phyloP scores from a whole-genome alignment of 352 stramenopile genomes.

The Pythium periplocum region DNA sequence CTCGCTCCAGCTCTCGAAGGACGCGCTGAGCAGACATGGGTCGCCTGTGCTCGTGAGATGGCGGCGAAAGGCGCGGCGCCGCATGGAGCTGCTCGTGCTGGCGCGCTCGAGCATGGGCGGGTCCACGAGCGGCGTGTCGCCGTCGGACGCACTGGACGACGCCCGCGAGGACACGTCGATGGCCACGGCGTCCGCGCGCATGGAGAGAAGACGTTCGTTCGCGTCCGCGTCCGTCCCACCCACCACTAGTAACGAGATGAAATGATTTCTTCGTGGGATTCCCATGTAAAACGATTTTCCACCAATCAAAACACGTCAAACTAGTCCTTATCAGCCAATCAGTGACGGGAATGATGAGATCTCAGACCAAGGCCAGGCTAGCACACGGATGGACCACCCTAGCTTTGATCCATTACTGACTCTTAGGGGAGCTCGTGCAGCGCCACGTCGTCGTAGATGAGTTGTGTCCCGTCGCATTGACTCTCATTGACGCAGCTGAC shows the following conservation, averaged over 20 bases:
- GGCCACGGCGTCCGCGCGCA: background rate
- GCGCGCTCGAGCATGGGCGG: constrained; percentile 5
- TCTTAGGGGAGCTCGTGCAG: no score
- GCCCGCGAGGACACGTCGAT: background rate
- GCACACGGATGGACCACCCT: no score
- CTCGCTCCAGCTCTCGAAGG: constrained; percentile 13
- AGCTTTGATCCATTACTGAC: no score
- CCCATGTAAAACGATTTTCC: background rate
- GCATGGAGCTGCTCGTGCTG: constrained; percentile 9
- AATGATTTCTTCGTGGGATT: no score
- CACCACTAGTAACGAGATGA: no score
- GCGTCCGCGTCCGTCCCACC: no score
- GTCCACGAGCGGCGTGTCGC: constrained; percentile 4
- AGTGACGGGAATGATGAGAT: no score
- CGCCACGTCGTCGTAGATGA: no score
- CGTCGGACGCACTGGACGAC: constrained; percentile 1
- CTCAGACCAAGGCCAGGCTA: no score
- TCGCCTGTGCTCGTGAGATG: background rate
- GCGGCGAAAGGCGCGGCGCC: constrained; percentile 4
- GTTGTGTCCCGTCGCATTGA: no score
- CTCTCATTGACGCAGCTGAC: no score
- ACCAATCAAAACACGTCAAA: background rate
- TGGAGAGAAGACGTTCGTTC: background rate
- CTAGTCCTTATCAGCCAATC: no score
- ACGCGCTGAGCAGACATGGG: constrained; percentile 11